Evolutionary conservation across 2,329 filamentous ascomycete species (phyloP), one percentile per base, ranked within the genome.

Genomic region (Pochonia chlamydosporia): DNA sequence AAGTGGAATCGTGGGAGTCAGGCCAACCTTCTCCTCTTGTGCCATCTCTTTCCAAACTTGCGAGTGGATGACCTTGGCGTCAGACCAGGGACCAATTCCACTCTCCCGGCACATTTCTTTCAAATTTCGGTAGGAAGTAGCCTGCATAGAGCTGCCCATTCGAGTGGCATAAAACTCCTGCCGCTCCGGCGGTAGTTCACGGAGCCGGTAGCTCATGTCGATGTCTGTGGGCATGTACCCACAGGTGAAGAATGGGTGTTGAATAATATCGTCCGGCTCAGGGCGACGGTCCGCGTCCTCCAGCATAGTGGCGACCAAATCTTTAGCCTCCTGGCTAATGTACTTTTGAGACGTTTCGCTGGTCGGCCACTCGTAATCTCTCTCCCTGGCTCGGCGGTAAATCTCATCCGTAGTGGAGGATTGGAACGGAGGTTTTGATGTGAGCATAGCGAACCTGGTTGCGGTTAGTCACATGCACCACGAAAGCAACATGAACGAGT

Each of bases 341-440:
- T 82, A 81, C 61, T 83, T 87, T 44, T 79, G 77, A 11, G 80
- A 78, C 33, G 77, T 79, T 46, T 84, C 80, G 23, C 80, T 66
- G 49, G 79, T 77, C 13, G 87, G 87, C 87, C 87, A 92, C 59
- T 87, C 84, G 63, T 91, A 92, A 59, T 90, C 86, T 55, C 85
- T 76, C 56, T 84, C 79, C 57, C 75, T 70, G 46, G 81, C 85
- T 65, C 77, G 81, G 65, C 74, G 81, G 68, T 93, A 93, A 51
- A 93, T 93, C 61, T 92, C 87, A 62, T 93, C 87, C 16, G 87
- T 87, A 35, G 87, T 92, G 11, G 85, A 84, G 11, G 93, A 95
- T 68, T 99, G 93, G 65, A 99, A 99, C 1, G 93, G 93, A 1
- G 93, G 92, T 59, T 92, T 95, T 18, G 93, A 95, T 7, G 93